Conservation (phyloP, 441 rosid species). For the Jatropha multifida region DNA sequence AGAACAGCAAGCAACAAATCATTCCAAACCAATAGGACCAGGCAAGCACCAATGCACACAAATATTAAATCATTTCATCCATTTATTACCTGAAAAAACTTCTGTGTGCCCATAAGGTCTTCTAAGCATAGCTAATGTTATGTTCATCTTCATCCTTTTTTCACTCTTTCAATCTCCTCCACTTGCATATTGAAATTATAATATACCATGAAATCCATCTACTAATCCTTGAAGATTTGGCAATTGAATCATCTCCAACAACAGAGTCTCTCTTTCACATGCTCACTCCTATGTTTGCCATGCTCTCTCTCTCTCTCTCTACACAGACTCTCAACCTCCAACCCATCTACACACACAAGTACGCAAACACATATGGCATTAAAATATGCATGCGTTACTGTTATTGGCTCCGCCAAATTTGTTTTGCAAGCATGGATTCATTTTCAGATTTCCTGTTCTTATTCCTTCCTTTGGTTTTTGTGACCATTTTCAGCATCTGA, state of each 20-base stretch:
- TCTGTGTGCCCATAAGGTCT: conserved; percentile 85
- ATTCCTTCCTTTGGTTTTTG: neutral
- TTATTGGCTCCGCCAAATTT: too few relatives aligned
- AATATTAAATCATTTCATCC: conserved; percentile 73
- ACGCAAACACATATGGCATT: neutral
- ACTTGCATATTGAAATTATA: conserved; percentile 34
- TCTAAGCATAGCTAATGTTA: conserved; percentile 68
- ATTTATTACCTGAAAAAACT: conserved; percentile 60
- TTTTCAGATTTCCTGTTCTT: too few relatives aligned
- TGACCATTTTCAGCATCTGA: conserved; percentile 5
- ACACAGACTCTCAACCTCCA: neutral
- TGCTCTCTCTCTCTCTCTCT: neutral
- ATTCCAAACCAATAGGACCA: conserved; percentile 81
- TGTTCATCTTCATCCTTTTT: conserved; percentile 40
- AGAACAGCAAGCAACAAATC: conserved; percentile 61
- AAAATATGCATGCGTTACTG: neutral
- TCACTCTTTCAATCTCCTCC: conserved; percentile 42
- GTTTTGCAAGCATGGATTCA: too few relatives aligned
- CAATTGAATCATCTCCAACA: neutral
- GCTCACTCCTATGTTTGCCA: neutral
- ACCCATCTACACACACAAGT: neutral
- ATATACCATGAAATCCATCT: too few relatives aligned
- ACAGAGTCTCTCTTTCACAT: too few relatives aligned
- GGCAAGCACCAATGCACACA: conserved; percentile 95
- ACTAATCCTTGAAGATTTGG: too few relatives aligned